Conservation (phyloP, 2,329 filamentous ascomycete species). For the Pyrenophora graminea region DNA sequence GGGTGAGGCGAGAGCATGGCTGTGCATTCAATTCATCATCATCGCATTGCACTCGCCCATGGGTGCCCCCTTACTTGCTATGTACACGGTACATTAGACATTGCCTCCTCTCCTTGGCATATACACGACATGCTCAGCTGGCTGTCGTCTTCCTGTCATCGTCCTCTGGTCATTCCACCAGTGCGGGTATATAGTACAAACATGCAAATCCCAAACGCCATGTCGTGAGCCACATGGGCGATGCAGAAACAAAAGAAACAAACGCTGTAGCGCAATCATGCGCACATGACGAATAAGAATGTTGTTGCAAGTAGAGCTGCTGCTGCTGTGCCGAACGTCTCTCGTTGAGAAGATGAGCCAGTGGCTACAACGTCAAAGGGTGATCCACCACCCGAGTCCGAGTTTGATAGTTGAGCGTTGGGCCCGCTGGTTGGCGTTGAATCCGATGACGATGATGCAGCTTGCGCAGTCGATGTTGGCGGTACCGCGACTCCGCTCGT, state of each 20-base stretch:
- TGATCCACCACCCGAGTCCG: slow-evolving; percentile 50
- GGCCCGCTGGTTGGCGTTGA: slow-evolving; percentile 21
- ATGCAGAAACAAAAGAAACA: slow-evolving; percentile 14
- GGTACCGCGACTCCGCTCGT: slow-evolving; percentile 13
- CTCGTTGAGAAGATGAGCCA: slow-evolving; percentile 22
- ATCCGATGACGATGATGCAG: slow-evolving; percentile 5
- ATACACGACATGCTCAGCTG: neutral
- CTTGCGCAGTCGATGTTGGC: slow-evolving; percentile 12
- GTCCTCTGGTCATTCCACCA: neutral
- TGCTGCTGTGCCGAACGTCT: slow-evolving; percentile 3
- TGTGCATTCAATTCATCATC: slow-evolving; percentile 3
- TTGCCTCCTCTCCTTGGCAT: too few species aligned
- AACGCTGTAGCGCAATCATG: slow-evolving; percentile 4
- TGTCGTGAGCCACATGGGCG: slow-evolving; percentile 18
- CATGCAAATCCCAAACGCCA: slow-evolving; percentile 20
- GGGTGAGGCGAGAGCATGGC: neutral
- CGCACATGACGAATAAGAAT: slow-evolving; percentile 13
- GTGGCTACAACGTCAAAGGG: slow-evolving; percentile 49
- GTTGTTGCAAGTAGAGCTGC: slow-evolving; percentile 19
- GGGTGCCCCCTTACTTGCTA: neutral
- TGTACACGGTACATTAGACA: too few species aligned
- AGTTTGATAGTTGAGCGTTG: slow-evolving; percentile 40
- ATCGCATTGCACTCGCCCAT: neutral
- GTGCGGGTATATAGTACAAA: slow-evolving; percentile 39
- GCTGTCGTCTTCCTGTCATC: neutral